Conservation (phyloP, 371 early-diverging fungal species). For the Mucor irregularis region DNA sequence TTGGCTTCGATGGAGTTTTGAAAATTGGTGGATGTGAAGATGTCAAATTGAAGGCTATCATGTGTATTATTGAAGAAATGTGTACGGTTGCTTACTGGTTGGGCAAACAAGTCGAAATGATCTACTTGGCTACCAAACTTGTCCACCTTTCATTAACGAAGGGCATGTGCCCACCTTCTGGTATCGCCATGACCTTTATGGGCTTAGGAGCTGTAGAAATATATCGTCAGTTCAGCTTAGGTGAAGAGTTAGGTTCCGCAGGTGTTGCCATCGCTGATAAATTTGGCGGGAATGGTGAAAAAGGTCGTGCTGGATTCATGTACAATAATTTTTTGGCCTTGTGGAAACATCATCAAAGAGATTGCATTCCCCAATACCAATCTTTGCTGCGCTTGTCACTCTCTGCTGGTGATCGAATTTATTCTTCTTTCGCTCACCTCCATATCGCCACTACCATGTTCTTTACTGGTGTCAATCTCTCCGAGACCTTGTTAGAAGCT, state of each 20-base stretch:
- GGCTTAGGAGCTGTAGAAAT: conserved; percentile 30
- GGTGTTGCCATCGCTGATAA: conserved; percentile 34
- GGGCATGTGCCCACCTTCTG: conserved; percentile 26
- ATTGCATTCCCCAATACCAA: conserved; percentile 18
- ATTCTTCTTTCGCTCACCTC: conserved; percentile 33
- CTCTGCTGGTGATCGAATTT: conserved; percentile 47
- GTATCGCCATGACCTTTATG: conserved; percentile 40
- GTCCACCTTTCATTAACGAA: conserved; percentile 28
- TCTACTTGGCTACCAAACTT: conserved; percentile 34
- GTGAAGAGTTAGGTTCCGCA: conserved; percentile 35
- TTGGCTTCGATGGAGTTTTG: conserved; percentile 20
- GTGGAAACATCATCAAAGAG: conserved; percentile 40
- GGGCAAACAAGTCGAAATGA: conserved; percentile 36
- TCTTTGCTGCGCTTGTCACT: conserved; percentile 16
- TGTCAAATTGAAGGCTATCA: conserved; percentile 17
- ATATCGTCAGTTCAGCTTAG: conserved; percentile 24
- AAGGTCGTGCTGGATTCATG: conserved; percentile 33
- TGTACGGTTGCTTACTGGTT: conserved; percentile 42
- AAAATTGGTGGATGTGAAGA: conserved; percentile 27
- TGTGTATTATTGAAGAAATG: conserved; percentile 44
- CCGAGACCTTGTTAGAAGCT: conserved; percentile 29
- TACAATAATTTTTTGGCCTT: conserved; percentile 31
- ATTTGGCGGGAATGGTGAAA: conserved; percentile 32
- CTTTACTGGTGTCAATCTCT: conserved; percentile 23
- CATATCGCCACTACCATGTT: conserved; percentile 30